These are phyloP conservation scores for Solanum hybrid DNA, from an alignment of 305 asterid species.

Conservation along the genomic window DNA sequence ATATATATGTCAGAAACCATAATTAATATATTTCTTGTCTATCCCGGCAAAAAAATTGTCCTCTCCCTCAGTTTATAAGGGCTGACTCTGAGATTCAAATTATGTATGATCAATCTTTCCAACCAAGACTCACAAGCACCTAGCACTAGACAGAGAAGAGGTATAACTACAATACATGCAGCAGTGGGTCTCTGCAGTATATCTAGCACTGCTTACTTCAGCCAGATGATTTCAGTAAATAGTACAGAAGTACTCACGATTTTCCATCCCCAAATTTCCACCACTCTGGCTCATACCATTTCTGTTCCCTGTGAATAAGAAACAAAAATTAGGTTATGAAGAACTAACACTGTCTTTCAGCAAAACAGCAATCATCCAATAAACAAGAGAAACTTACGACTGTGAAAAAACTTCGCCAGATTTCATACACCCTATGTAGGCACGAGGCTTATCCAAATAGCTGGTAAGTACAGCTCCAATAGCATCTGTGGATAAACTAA, in stretches of 20 bases:
- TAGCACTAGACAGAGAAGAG: neutral
- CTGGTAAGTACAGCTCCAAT: slow-evolving; percentile 64
- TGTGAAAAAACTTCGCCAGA: slow-evolving; percentile 82
- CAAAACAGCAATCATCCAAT: neutral
- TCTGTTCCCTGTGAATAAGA: slow-evolving; percentile 43
- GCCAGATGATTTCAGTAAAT: neutral
- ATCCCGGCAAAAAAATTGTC: neutral
- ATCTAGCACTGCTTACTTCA: neutral
- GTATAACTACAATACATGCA: neutral
- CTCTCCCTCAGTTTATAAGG: neutral
- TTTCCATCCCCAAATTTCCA: slow-evolving; percentile 97
- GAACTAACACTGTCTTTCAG: neutral
- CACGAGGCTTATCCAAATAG: slow-evolving; percentile 67
- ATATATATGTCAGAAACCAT: neutral
- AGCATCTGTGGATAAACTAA: slow-evolving; percentile 39
- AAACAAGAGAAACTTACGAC: slow-evolving; percentile 45
- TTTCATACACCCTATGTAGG: slow-evolving; percentile 88
- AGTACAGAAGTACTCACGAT: slow-evolving; percentile 45
- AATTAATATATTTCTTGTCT: neutral
- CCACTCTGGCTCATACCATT: slow-evolving; percentile 96
- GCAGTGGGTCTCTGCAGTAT: neutral
- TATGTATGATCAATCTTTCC: neutral
- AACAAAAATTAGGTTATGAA: neutral
- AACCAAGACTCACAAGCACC: neutral
- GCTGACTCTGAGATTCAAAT: neutral